Evolutionary conservation across 768 basidiomycete species (phyloP).

Genomic region (Glaciozyma martinii): DNA sequence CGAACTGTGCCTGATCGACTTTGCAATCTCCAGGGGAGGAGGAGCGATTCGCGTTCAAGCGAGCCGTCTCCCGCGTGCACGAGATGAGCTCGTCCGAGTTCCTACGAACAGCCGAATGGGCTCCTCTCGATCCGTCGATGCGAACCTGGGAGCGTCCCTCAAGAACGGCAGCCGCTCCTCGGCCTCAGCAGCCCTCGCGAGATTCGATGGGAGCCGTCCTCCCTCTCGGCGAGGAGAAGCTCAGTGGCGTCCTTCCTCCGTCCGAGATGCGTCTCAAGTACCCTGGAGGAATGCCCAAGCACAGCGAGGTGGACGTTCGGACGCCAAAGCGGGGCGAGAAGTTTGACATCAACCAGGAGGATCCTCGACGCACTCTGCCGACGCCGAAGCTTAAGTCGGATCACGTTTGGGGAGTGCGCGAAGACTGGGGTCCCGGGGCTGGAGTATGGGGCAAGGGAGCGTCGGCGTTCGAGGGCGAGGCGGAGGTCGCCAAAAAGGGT

Average conservation of each 20-base stretch:
- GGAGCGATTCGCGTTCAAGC: slow-evolving; percentile 56
- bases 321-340: background rate
- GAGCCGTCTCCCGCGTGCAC: slow-evolving; percentile 52
- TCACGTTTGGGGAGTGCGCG: slow-evolving; percentile 28
- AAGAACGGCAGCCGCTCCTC: background rate
- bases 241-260: slow-evolving; percentile 24
- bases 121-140: slow-evolving; percentile 23
- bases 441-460: slow-evolving; percentile 29
- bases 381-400: slow-evolving; percentile 13
- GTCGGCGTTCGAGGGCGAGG: slow-evolving; percentile 5
- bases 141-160: slow-evolving; percentile 30
- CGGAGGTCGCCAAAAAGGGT: too few relatives aligned
- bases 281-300: slow-evolving; percentile 11
- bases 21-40: slow-evolving; percentile 43
- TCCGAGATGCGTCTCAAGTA: slow-evolving; percentile 5
- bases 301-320: slow-evolving; percentile 15
- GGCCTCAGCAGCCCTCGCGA: background rate
- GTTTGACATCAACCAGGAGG: background rate
- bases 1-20: too few relatives aligned
- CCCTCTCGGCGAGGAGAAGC: background rate
- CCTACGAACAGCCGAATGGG: slow-evolving; percentile 27
- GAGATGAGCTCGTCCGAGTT: slow-evolving; percentile 47
- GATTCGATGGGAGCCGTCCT: slow-evolving; percentile 10
- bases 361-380: background rate
- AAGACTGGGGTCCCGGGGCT: slow-evolving; percentile 24